Evolutionary conservation across 208 protist species (phyloP).

Genomic region (Trypanosoma scelopori): DNA sequence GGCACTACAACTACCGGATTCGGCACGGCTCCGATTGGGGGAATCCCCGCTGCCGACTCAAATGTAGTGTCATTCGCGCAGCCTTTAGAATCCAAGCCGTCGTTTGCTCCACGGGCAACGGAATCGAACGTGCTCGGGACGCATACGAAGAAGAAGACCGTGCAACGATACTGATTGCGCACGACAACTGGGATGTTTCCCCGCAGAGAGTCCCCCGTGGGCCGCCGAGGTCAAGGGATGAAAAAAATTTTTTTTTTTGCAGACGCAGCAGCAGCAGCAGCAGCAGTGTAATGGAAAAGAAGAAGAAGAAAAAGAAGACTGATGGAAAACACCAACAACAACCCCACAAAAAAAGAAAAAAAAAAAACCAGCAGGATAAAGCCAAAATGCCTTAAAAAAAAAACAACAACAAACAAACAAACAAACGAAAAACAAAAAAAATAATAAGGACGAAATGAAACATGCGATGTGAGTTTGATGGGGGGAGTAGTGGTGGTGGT

Average conservation of each 20-base stretch:
- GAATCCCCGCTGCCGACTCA: too few relatives aligned
- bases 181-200: too few relatives aligned
- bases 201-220: too few relatives aligned
- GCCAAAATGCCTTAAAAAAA: too few relatives aligned
- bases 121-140: background rate
- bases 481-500: background rate
- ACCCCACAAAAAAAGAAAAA: constrained; percentile 5
- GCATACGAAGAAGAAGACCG: background rate
- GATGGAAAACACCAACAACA: constrained; percentile 2
- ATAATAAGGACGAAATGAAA: background rate
- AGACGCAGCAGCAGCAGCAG: too few relatives aligned
- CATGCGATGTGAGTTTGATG: background rate
- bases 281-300: background rate
- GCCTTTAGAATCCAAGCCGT: background rate
- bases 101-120: background rate
- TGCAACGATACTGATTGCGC: too few relatives aligned
- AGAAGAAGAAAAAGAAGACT: constrained; percentile 1
- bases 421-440: constrained; percentile 12
- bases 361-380: too few relatives aligned
- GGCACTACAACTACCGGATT: too few relatives aligned
- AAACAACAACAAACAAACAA: background rate
- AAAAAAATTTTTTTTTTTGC: too few relatives aligned
- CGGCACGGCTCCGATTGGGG: too few relatives aligned
- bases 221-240: too few relatives aligned
- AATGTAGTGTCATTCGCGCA: background rate